Evolutionary conservation across 768 basidiomycete species (phyloP).

Genomic region (Lenzites betulinus): DNA sequence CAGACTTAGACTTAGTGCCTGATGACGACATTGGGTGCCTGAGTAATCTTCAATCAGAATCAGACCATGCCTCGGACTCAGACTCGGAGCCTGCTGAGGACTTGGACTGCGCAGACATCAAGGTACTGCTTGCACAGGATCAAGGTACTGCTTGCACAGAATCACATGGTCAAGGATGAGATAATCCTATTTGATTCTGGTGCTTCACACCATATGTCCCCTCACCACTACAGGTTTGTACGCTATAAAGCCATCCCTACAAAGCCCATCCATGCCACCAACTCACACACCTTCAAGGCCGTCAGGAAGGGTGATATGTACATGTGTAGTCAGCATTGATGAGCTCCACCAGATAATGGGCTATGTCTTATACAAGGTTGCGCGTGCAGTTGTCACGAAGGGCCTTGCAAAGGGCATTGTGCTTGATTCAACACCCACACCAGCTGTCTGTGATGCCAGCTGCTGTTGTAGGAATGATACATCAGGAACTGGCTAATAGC

Average conservation of each 20-base stretch:
- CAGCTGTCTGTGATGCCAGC: slow-evolving; percentile 41
- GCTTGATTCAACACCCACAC: slow-evolving; percentile 17
- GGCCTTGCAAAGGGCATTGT: slow-evolving; percentile 36
- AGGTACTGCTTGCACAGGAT: not conserved
- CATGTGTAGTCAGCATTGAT: not conserved
- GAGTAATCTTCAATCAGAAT: not conserved
- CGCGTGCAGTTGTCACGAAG: slow-evolving; percentile 29
- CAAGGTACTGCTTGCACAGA: no score
- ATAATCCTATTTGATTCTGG: slow-evolving; percentile 36
- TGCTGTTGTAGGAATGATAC: no score
- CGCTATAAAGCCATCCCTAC: slow-evolving; percentile 26
- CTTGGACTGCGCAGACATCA: not conserved
- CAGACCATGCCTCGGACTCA: not conserved
- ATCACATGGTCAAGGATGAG: not conserved
- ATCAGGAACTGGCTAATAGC: no score
- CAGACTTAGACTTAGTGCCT: not conserved
- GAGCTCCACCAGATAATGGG: slow-evolving; percentile 38
- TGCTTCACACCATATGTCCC: slow-evolving; percentile 37
- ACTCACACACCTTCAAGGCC: slow-evolving; percentile 28
- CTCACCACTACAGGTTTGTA: slow-evolving; percentile 31
- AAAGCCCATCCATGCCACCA: slow-evolving; percentile 30
- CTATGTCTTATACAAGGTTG: slow-evolving; percentile 34
- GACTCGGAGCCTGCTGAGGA: not conserved
- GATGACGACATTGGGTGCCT: not conserved
- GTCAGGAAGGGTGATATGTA: slow-evolving; percentile 27